Base-by-base conservation (phyloP, 345 rosid species). In the Sisymbrium altissimum region DNA sequence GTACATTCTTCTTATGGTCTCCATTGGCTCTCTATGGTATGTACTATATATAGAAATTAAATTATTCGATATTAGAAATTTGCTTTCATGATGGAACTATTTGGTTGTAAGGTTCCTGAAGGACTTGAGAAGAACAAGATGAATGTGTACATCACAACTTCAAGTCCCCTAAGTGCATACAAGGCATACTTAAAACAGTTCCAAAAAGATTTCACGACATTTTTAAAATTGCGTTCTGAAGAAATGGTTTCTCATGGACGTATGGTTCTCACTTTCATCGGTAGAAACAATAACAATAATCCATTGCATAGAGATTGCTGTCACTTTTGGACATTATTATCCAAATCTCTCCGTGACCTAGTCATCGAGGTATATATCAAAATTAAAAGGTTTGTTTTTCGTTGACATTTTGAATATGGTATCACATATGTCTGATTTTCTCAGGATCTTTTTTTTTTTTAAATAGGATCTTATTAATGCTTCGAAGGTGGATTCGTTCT, bases 121-220 rank as follows among this genome's bases (percentile, higher is more conserved):
- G 70, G 57, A 9, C 61, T 79, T 15, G 79, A 73, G 59, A 70
- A 64, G 54, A 67, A 79, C 29, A 60, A 56, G 45, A 36, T 64
- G 17, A 72, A 18, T 41, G 61, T 79, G 36, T 84, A 68, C 63
- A 41, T 77, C 27, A 66, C 80, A 29, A 68, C 38, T n/a, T 68
- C 79, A 25, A 84, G 88, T 48, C 84, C 83, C 33, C 55, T 70
- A 3, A 63, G 59, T 9, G 84, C 78, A 0, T 45, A 68, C 36
- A 75, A 71, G 44, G 77, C 87, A 18, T 87, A 83, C 57, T 45
- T 60, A 18, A 45, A 75, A 33, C 90, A 85, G 33, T 87, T 85
- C 36, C 73, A 81, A 29, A 45, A 29, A 7, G 90, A 87, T 58
- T 86, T 89, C 66, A 74, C 80, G 1, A 9, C 11, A 14, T 85